Evolutionary conservation across 192 early-diverging fungal species (phyloP).

Genomic region (Podila horticola): DNA sequence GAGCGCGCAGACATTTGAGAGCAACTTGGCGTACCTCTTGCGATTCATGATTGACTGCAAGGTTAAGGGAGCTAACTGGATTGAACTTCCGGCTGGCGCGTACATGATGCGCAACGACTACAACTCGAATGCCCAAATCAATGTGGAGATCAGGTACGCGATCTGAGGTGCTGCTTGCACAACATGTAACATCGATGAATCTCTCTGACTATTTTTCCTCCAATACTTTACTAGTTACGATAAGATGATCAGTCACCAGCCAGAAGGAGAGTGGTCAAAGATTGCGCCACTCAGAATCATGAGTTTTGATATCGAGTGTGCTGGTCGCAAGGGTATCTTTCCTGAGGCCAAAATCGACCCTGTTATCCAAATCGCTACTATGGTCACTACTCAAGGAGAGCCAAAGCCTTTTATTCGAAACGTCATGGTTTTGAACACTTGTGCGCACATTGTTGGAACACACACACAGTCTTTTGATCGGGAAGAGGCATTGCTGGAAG

Average conservation of each 20-base stretch:
- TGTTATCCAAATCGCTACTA: constrained; percentile 97
- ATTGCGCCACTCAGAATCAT: constrained; percentile 94
- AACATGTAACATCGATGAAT: too few relatives aligned
- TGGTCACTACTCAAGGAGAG: constrained; percentile 93
- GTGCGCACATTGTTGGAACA: constrained; percentile 92
- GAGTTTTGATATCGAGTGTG: constrained; percentile 99
- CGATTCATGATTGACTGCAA: constrained; percentile 96
- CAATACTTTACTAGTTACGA: constrained; percentile 58
- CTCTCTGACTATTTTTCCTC: too few relatives aligned
- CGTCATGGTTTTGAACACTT: constrained; percentile 92
- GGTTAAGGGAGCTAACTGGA: constrained; percentile 90
- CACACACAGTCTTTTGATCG: constrained; percentile 84
- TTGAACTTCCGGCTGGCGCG: constrained; percentile 83
- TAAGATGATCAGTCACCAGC: constrained; percentile 83
- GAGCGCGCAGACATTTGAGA: constrained; percentile 77
- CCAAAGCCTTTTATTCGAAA: constrained; percentile 91
- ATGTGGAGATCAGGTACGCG: constrained; percentile 77
- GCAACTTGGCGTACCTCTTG: constrained; percentile 87
- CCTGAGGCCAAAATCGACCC: constrained; percentile 93
- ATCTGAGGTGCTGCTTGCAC: background rate
- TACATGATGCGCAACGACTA: constrained; percentile 64
- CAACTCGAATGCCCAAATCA: constrained; percentile 79
- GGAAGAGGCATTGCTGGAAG: constrained; percentile 81
- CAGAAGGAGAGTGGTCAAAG: constrained; percentile 92
- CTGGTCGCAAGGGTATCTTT: constrained; percentile 94